Conservation (phyloP, 2,329 filamentous ascomycete species). For the Penicillium vulpinum region DNA sequence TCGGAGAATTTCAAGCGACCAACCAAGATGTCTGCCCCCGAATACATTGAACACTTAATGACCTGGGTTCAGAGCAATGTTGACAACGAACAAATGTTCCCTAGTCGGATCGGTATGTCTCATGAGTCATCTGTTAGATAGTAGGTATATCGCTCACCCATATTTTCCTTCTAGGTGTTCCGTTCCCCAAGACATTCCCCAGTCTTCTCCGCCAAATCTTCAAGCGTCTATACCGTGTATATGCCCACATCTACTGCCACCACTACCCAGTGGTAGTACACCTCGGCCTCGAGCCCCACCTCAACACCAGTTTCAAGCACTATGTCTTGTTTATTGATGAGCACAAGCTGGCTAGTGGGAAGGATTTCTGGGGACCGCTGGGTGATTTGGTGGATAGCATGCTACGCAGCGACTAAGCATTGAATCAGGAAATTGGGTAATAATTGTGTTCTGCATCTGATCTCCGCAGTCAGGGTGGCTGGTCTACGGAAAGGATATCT, state of each 20-base stretch:
- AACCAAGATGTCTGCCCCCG: slow-evolving; percentile 95
- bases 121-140: background rate
- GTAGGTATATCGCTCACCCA: background rate
- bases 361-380: slow-evolving; percentile 95
- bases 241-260: slow-evolving; percentile 99
- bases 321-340: slow-evolving; percentile 99
- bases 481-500: slow-evolving; percentile 9
- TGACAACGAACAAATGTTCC: slow-evolving; percentile 92
- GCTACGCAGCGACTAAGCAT: slow-evolving; percentile 77
- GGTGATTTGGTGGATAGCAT: slow-evolving; percentile 97
- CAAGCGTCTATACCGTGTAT: slow-evolving; percentile 98
- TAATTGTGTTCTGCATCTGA: slow-evolving; percentile 9
- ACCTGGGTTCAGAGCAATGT: slow-evolving; percentile 93
- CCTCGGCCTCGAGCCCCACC: slow-evolving; percentile 89
- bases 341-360: slow-evolving; percentile 85
- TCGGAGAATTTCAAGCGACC: slow-evolving; percentile 89
- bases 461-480: slow-evolving; percentile 3
- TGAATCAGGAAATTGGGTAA: background rate
- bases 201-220: slow-evolving; percentile 90
- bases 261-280: slow-evolving; percentile 97
- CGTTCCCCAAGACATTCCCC: slow-evolving; percentile 91
- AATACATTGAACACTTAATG: slow-evolving; percentile 98
- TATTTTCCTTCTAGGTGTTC: slow-evolving; percentile 62
- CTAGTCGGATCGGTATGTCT: slow-evolving; percentile 76
- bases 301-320: slow-evolving; percentile 99